phyloP scores from a whole-genome alignment of 306 rosid genomes.

The Inga laurina region DNA sequence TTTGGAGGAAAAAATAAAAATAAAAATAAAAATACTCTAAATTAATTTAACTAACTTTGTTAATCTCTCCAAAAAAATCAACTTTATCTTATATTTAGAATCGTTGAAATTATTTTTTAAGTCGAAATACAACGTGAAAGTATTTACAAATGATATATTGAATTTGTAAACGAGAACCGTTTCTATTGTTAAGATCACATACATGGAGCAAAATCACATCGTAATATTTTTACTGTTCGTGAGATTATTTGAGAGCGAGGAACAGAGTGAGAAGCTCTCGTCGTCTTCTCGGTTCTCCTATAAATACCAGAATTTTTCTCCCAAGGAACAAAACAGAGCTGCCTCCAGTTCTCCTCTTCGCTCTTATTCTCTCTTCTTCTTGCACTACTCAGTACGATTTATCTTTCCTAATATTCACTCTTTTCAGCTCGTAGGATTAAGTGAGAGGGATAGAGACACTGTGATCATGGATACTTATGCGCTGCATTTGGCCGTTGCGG shows the following conservation, averaged over 20 bases:
- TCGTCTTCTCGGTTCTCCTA: constrained; percentile 21
- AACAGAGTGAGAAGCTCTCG: neutral
- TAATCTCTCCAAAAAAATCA: no score
- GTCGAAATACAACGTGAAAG: no score
- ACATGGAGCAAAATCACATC: no score
- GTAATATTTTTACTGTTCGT: no score
- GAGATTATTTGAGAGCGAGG: neutral
- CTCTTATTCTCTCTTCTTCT: neutral
- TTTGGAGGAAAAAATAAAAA: no score
- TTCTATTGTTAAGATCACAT: neutral
- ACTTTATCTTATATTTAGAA: no score
- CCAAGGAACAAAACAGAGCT: constrained; percentile 18
- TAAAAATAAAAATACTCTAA: no score
- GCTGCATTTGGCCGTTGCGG: constrained; percentile 79
- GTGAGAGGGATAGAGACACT: neutral
- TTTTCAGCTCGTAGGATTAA: neutral
- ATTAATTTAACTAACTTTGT: no score
- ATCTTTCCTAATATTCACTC: neutral
- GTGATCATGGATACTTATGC: constrained; percentile 62
- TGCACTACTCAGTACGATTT: constrained; percentile 40
- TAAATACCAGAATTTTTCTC: constrained; percentile 35
- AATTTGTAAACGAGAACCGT: no score
- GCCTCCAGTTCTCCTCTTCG: neutral
- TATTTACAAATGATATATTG: no score
- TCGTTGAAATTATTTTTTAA: no score